phyloP scores from a whole-genome alignment of 176 grass and related monocot species.

The Tillandsia leiboldiana region DNA sequence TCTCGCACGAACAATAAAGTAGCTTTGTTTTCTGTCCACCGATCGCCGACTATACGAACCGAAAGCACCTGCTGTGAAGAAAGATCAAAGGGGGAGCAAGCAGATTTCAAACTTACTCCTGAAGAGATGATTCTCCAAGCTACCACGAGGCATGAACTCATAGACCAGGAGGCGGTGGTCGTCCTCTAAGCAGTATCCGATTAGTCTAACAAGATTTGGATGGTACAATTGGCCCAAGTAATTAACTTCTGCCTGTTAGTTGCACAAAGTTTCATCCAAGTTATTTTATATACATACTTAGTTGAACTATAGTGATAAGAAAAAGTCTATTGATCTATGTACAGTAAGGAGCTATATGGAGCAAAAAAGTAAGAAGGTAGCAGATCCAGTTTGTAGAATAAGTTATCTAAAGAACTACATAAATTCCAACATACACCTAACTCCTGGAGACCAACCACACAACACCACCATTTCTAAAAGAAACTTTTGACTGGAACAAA shows the following conservation, averaged over 20 bases:
- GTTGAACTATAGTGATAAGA: no score
- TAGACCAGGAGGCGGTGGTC: conserved; percentile 80
- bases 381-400: no score
- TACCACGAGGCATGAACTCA: conserved; percentile 88
- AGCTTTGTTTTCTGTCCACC: no score
- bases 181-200: conserved; percentile 81
- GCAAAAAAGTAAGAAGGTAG: no score
- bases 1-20: no score
- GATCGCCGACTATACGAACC: neutral
- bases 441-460: no score
- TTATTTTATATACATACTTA: neutral
- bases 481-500: no score
- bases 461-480: no score
- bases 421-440: no score
- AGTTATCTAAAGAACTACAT: no score
- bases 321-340: no score
- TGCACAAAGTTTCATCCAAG: conserved; percentile 2
- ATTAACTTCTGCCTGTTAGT: conserved; percentile 67
- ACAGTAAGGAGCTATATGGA: no score
- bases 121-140: conserved; percentile 95
- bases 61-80: neutral
- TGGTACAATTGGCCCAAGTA: conserved; percentile 80
- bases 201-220: conserved; percentile 72
- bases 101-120: conserved; percentile 51
- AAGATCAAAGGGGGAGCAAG: neutral